These are phyloP conservation scores for Fusarium burgessii DNA, from an alignment of 2,329 filamentous ascomycete genomes.

Conservation along the genomic window DNA sequence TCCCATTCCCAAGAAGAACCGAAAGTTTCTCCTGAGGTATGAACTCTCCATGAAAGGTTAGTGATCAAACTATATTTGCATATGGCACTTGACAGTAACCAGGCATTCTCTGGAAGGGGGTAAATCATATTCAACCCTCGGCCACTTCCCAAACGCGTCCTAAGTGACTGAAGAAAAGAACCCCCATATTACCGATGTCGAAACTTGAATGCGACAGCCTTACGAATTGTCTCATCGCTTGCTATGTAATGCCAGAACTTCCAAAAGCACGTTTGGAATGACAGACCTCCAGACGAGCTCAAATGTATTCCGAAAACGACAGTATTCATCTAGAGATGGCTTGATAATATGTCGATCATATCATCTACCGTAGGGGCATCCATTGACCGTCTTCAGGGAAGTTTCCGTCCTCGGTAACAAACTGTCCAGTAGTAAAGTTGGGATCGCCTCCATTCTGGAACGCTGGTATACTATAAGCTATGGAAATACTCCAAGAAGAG, in stretches of 20 bases:
- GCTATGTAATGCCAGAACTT: neutral
- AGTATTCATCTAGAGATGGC: neutral
- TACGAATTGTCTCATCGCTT: neutral
- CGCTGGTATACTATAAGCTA: neutral
- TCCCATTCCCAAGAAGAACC: neutral
- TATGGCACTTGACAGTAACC: neutral
- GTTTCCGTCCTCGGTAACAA: neutral
- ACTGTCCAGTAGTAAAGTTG: neutral
- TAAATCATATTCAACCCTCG: neutral
- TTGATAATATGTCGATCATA: neutral
- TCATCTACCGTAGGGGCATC: neutral
- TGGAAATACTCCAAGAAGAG: neutral
- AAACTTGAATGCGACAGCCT: neutral
- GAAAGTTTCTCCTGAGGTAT: neutral
- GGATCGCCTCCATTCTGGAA: neutral
- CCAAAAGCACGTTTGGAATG: neutral
- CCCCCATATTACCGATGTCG: no score
- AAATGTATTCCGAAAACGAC: neutral
- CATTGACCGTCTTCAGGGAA: neutral
- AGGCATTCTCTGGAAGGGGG: neutral
- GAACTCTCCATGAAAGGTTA: neutral
- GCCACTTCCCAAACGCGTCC: neutral
- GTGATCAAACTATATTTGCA: neutral
- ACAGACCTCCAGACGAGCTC: neutral
- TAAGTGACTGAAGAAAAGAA: neutral